Conservation (phyloP, 106 monocot species). For the Vanilla planifolia region DNA sequence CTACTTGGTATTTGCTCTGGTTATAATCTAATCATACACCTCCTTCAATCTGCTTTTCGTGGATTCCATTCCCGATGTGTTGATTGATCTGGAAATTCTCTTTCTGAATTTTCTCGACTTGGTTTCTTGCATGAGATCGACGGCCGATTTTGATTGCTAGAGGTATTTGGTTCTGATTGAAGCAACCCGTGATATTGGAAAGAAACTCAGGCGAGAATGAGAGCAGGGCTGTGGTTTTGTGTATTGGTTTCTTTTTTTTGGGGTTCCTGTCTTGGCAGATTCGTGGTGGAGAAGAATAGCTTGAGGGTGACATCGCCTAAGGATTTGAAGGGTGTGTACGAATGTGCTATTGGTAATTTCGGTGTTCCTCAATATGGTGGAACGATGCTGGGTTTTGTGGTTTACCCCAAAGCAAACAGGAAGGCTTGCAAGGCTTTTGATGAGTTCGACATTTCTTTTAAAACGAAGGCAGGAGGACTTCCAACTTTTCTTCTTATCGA, state of each 20-base stretch:
- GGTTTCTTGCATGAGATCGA: too few relatives aligned
- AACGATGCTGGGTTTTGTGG: constrained; percentile 56
- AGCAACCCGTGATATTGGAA: too few relatives aligned
- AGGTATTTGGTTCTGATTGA: too few relatives aligned
- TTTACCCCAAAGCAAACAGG: constrained; percentile 49
- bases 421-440: constrained; percentile 53
- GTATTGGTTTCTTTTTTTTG: constrained; percentile 35
- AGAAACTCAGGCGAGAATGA: constrained; percentile 36
- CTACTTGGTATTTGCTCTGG: too few relatives aligned
- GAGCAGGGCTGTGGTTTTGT: constrained; percentile 17
- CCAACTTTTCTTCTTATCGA: constrained; percentile 67
- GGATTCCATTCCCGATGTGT: too few relatives aligned
- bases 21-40: too few relatives aligned
- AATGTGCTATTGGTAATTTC: constrained; percentile 71
- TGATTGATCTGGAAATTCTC: too few relatives aligned
- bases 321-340: constrained; percentile 46
- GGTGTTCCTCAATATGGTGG: constrained; percentile 76
- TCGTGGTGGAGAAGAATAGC: constrained; percentile 80
- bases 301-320: constrained; percentile 64
- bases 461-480: constrained; percentile 49
- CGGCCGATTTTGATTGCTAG: too few relatives aligned
- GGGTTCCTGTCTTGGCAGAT: constrained; percentile 38
- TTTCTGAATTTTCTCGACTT: too few relatives aligned
- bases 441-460: constrained; percentile 46
- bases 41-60: too few relatives aligned